phyloP scores from a whole-genome alignment of 2,329 filamentous ascomycete species.

The Aspergillus nomiae region DNA sequence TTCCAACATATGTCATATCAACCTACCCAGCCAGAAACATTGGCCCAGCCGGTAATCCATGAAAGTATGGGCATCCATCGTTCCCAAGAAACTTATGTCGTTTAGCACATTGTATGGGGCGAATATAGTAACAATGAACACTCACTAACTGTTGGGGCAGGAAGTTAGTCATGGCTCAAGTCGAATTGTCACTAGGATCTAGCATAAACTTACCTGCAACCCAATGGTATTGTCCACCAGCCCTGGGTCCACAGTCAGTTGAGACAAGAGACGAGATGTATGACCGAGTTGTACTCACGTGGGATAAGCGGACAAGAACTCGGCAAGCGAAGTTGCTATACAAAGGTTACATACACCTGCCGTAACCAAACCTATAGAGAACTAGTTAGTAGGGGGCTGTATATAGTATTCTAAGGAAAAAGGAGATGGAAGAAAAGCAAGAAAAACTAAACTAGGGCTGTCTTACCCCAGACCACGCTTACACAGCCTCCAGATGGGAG shows the following conservation, averaged over 20 bases:
- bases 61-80: constrained; percentile 64
- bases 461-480: constrained; percentile 71
- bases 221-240: constrained; percentile 71
- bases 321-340: constrained; percentile 68
- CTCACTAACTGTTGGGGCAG: constrained; percentile 28
- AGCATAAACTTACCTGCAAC: constrained; percentile 53
- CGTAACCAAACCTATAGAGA: constrained; percentile 48
- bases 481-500: constrained; percentile 71
- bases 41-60: constrained; percentile 69
- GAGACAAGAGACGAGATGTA: neutral
- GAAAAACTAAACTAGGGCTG: neutral
- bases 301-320: constrained; percentile 68
- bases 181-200: neutral
- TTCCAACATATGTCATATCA: too few relatives aligned
- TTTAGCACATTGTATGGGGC: constrained; percentile 7
- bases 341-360: constrained; percentile 70
- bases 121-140: constrained; percentile 32
- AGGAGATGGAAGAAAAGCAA: neutral
- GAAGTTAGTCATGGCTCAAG: constrained; percentile 5
- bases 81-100: constrained; percentile 55
- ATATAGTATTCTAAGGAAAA: neutral
- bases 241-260: constrained; percentile 31
- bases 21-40: constrained; percentile 70
- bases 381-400: neutral
- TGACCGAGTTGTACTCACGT: constrained; percentile 37